Base-by-base conservation (phyloP, 2,329 filamentous ascomycete genomes). In the Neofusicoccum umdonicola region DNA sequence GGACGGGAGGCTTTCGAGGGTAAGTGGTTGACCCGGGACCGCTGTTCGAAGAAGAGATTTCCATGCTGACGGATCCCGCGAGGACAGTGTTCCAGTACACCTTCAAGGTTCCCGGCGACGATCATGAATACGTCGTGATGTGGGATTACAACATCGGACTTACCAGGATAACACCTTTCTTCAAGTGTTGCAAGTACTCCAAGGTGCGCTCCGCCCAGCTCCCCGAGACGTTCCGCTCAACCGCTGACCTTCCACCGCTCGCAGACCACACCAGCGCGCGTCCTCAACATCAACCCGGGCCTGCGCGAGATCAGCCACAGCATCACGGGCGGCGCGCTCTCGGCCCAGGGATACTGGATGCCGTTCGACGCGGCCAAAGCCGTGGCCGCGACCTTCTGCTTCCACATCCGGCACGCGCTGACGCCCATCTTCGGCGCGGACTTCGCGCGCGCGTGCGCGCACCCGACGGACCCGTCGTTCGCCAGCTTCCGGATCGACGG, bases 81-180 rank as follows among this genome's bases (percentile, higher is more conserved):
- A 9, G 8, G 15, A 9, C 57, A 95, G 91, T 92, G 31, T 93
- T 93, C 75, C 87, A 93, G 71, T 98, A 97, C 77, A 87, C 86
- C 41, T 97, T 96, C 81, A 85, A 83, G 69, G 75, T 90, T 3
- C 90, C 90, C 0, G 87, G 83, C 11, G 85, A 90, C 51, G 84
- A 88, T 1, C 84, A 83, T 67, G 82, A 85, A 61, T 93, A 90
- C 75, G 87, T 86, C 0, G 88, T 98, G 66, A 93, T 97, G 87
- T 99, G 95, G 95, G 95, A 99, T 77, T 97, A 97, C 80, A 94
- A 96, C 71, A 87, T 94, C 67, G 95, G 95, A 8, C 88, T 98
- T 35, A 93, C 98, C 67, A 89, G 94, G 67, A 96, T 96, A 78
- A 97, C 93, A 2, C 90, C 93, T 34, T 91, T 98, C 74, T 98